These are phyloP conservation scores for Mortierella alpina DNA, from an alignment of 192 early-diverging fungal species.

Conservation along the genomic window DNA sequence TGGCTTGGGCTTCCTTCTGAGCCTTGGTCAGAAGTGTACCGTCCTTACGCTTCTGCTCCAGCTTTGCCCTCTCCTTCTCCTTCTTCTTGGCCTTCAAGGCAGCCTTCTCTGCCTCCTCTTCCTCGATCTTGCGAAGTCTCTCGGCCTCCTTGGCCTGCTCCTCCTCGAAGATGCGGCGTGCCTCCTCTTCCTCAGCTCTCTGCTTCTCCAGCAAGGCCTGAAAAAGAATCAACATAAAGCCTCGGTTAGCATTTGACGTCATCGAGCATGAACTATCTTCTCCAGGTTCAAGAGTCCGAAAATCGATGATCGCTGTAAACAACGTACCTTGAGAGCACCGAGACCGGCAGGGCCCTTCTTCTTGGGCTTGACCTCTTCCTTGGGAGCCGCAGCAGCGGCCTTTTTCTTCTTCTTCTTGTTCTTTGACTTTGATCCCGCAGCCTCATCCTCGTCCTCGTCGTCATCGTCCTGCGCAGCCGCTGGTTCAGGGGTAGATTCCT, in stretches of 20 bases:
- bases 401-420: constrained; percentile 72
- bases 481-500: constrained; percentile 29
- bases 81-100: constrained; percentile 81
- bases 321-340: constrained; percentile 61
- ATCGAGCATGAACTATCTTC: constrained; percentile 42
- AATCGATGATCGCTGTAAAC: neutral
- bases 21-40: constrained; percentile 94
- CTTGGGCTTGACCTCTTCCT: constrained; percentile 65
- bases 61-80: constrained; percentile 88
- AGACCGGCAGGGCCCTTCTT: constrained; percentile 69
- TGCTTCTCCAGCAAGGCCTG: constrained; percentile 80
- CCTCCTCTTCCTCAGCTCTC: constrained; percentile 84
- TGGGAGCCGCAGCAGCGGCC: constrained; percentile 52
- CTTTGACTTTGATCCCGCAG: constrained; percentile 59
- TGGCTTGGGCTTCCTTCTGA: constrained; percentile 87
- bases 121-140: constrained; percentile 76
- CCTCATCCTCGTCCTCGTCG: constrained; percentile 54
- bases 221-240: neutral
- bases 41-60: constrained; percentile 88
- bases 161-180: constrained; percentile 72
- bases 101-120: constrained; percentile 83
- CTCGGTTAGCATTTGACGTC: constrained; percentile 12
- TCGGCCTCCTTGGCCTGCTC: constrained; percentile 76
- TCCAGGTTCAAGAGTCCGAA: neutral
- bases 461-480: constrained; percentile 49